Percentiles rank a stretch among this genome's conserved stretches.
Conservation (phyloP, 2,329 filamentous ascomycete species). For the Pseudogymnoascus sp. region DNA sequence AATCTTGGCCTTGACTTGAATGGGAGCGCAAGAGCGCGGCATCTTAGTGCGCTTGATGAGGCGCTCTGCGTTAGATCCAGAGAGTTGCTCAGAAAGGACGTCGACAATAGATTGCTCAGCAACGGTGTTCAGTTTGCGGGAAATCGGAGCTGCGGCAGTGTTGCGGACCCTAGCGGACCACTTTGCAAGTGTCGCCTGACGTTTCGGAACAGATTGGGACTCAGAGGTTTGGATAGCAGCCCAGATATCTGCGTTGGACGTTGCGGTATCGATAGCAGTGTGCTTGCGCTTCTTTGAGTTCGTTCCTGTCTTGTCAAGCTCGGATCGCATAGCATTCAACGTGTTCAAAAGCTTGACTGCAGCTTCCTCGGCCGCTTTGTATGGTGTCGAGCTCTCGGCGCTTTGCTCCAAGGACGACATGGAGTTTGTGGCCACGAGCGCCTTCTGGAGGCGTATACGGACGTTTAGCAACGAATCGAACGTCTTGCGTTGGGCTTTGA, state of each 20-base stretch:
- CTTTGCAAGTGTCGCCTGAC: slow-evolving; percentile 72
- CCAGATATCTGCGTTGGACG: slow-evolving; percentile 63
- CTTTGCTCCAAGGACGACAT: slow-evolving; percentile 43
- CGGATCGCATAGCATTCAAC: slow-evolving; percentile 61
- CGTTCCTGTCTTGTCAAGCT: slow-evolving; percentile 41
- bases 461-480: slow-evolving; percentile 87
- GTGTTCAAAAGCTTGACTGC: slow-evolving; percentile 80
- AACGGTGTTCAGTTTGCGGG: slow-evolving; percentile 46
- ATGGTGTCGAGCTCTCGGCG: slow-evolving; percentile 42
- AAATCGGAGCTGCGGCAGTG: slow-evolving; percentile 47
- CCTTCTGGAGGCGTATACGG: slow-evolving; percentile 89
- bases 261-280: slow-evolving; percentile 41
- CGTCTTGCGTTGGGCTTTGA: slow-evolving; percentile 74
- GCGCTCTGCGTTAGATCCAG: slow-evolving; percentile 48
- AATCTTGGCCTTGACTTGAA: slow-evolving; percentile 53
- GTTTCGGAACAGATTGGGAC: slow-evolving; percentile 46
- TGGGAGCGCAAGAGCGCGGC: slow-evolving; percentile 68
- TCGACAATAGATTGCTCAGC: slow-evolving; percentile 56
- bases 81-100: slow-evolving; percentile 60
- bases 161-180: slow-evolving; percentile 78
- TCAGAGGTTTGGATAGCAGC: slow-evolving; percentile 62
- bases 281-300: slow-evolving; percentile 57
- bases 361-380: slow-evolving; percentile 72
- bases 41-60: slow-evolving; percentile 61
- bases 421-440: slow-evolving; percentile 73